Conservation (phyloP, 352 stramenopile species). For the Globisporangium cylindrosporum region DNA sequence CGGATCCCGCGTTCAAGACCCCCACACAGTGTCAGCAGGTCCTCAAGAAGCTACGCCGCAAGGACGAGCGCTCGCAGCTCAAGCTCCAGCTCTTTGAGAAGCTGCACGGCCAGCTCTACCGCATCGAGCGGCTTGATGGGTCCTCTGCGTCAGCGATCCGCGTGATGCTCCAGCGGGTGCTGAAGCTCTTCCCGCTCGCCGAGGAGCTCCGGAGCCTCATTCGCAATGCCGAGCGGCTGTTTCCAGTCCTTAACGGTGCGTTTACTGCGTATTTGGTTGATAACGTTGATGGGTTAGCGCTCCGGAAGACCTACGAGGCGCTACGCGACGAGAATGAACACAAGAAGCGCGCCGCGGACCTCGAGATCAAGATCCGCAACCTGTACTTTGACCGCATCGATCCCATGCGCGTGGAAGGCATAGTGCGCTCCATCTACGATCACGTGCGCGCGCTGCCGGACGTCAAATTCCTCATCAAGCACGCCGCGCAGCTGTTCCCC, state of each 20-base stretch:
- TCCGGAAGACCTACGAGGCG: slow-evolving; percentile 39
- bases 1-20: background rate
- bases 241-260: slow-evolving; percentile 35
- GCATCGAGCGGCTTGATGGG: slow-evolving; percentile 39
- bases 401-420: slow-evolving; percentile 64
- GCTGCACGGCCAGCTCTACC: slow-evolving; percentile 59
- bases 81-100: slow-evolving; percentile 57
- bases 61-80: slow-evolving; percentile 58
- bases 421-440: slow-evolving; percentile 80
- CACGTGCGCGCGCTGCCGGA: slow-evolving; percentile 69
- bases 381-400: slow-evolving; percentile 91
- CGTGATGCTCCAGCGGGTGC: slow-evolving; percentile 42
- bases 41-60: slow-evolving; percentile 50
- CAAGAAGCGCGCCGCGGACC: slow-evolving; percentile 79
- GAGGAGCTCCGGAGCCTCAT: slow-evolving; percentile 80
- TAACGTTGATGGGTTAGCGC: slow-evolving; percentile 22
- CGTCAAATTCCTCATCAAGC: slow-evolving; percentile 80
- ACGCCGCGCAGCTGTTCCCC: slow-evolving; percentile 72
- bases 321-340: slow-evolving; percentile 49
- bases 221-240: slow-evolving; percentile 77
- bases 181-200: slow-evolving; percentile 58
- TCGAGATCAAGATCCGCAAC: slow-evolving; percentile 88
- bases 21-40: slow-evolving; percentile 46
- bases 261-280: slow-evolving; percentile 35
- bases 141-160: slow-evolving; percentile 22